Base-by-base conservation (phyloP, 257 asterid genomes). In the Capsicum pubescens region DNA sequence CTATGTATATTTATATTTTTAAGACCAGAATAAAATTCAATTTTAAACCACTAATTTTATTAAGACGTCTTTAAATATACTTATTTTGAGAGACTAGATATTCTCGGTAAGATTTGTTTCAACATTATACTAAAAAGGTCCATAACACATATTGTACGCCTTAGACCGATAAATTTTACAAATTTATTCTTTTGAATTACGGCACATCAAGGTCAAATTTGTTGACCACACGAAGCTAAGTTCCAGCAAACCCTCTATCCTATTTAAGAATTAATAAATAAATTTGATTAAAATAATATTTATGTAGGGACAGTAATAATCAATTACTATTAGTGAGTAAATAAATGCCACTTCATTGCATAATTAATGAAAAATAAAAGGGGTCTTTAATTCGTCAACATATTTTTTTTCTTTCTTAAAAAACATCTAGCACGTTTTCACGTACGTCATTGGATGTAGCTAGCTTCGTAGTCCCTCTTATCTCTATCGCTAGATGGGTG, bases 281-380 rank as follows among this genome's bases (percentile, higher is more conserved):
- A 50, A 74, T 21, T 60, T 0, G 12, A 50, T 4, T 3, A 70
- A 71, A 71, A 71, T 46, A 74, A 74, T 4, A 44, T 44, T 5
- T 44, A 21, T 21, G 81, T 26, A 76, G 63, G 81, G 50, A 48
- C 15, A 14, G 81, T 76, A 76, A 74, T 68, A 16, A 39, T 52
- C 14, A 76, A 76, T 76, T 52, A 39, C 5, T 39, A 26, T 26
- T 26, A 26, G 32, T 26, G 32, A 76, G 48, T 4, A 9, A 12
- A 15, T 8, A 76, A 76, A 76, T 26, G 81, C 63, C 26, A 13
- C 21, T 76, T 54, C 14, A 76, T 76, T 76, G 81, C 32, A 76
- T 32, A 52, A 52, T 76, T 55, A 76, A 76, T 52, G 48, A 76
- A 26, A 32, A 26, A 44, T 44, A 44, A 44, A 44, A 7, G 26